These are phyloP conservation scores for Bolboschoenoplectus hybrid DNA, from an alignment of 202 grass and related monocot species.

Conservation along the genomic window DNA sequence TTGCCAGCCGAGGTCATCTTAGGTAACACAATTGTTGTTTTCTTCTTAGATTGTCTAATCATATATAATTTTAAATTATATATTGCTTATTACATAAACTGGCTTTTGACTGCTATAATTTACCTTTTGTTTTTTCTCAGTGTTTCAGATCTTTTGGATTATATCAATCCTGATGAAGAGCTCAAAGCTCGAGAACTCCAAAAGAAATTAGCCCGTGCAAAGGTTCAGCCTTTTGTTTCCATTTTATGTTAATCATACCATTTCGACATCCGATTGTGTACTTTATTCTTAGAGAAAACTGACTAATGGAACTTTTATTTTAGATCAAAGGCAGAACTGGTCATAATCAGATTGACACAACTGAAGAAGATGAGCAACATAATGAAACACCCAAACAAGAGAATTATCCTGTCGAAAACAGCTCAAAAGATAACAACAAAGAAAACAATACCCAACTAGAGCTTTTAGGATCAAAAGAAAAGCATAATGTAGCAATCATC, in stretches of 20 bases:
- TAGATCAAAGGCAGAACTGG: constrained; percentile 74
- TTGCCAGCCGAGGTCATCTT: constrained; percentile 97
- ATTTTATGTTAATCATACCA: constrained; percentile 15
- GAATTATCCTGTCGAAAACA: constrained; percentile 47
- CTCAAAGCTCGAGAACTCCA: constrained; percentile 90
- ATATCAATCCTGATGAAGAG: constrained; percentile 96
- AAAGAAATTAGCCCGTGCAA: constrained; percentile 95
- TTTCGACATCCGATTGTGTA: not conserved
- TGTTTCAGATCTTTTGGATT: constrained; percentile 98
- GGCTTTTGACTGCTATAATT: constrained; percentile 38
- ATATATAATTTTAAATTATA: not conserved
- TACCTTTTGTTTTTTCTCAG: constrained; percentile 51
- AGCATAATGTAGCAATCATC: constrained; percentile 46
- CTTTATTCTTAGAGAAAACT: constrained; percentile 23
- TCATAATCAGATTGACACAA: constrained; percentile 66
- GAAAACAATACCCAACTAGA: constrained; percentile 60
- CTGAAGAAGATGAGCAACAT: constrained; percentile 69
- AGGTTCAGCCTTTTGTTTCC: constrained; percentile 52
- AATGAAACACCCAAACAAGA: constrained; percentile 55
- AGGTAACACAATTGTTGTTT: constrained; percentile 63
- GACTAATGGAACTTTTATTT: constrained; percentile 42
- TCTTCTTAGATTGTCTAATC: constrained; percentile 15
- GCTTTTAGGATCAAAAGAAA: constrained; percentile 58
- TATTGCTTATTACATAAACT: constrained; percentile 1
- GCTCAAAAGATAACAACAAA: constrained; percentile 55